Percentiles rank a stretch among this genome's conserved stretches.
These are phyloP conservation scores for Rhododendron mucronatum DNA, from an alignment of 148 eudicot genomes.

Conservation along the genomic window DNA sequence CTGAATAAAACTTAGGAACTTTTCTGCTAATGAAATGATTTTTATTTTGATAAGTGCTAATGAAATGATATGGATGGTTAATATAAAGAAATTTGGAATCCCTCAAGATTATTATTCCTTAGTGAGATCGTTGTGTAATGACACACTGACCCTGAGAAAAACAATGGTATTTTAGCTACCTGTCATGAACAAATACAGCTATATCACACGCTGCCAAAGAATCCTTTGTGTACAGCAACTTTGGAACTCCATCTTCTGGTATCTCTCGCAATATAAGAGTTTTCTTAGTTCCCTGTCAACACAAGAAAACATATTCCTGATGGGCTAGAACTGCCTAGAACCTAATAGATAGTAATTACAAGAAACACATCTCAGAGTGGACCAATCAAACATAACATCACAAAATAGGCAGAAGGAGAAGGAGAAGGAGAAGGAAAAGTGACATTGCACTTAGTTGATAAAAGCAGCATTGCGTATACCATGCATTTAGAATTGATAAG, in stretches of 20 bases:
- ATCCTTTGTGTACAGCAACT: conserved; percentile 52
- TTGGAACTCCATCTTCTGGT: conserved; percentile 64
- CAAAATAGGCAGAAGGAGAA: neutral
- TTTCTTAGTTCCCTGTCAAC: conserved; percentile 64
- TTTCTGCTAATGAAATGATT: neutral
- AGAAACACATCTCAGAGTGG: neutral
- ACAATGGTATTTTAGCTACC: conserved; percentile 32
- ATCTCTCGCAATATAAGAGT: conserved; percentile 82
- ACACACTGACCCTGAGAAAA: neutral
- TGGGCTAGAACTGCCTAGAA: neutral
- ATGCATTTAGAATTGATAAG: neutral
- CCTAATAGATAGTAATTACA: neutral
- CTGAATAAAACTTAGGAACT: neutral
- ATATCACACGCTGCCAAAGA: conserved; percentile 80
- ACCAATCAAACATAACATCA: neutral
- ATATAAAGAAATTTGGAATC: neutral
- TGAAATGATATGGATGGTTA: neutral
- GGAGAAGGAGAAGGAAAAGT: neutral
- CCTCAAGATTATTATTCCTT: neutral
- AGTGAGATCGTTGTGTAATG: neutral
- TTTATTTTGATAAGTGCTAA: too few relatives aligned
- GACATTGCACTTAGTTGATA: neutral
- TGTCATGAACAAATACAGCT: conserved; percentile 88
- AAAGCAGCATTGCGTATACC: neutral
- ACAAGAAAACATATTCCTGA: neutral